phyloP scores from a whole-genome alignment of 345 rosid genomes.

The Mallotus nudiflorus region DNA sequence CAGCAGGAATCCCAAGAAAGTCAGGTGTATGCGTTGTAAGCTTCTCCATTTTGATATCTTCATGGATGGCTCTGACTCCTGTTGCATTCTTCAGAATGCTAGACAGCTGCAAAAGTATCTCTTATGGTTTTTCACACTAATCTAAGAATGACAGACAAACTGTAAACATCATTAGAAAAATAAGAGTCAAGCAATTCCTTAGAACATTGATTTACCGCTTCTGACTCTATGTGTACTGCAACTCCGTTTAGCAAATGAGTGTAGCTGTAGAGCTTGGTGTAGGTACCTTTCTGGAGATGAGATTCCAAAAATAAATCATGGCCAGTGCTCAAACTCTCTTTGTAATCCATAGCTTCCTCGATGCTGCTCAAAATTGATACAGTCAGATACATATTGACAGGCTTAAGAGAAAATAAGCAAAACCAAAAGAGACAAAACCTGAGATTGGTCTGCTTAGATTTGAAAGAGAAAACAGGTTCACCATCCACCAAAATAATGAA shows the following conservation, averaged over 20 bases:
- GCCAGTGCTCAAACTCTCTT: conserved; percentile 24
- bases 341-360: conserved; percentile 23
- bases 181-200: neutral
- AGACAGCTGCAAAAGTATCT: conserved; percentile 31
- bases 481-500: conserved; percentile 39
- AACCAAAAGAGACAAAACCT: conserved; percentile 19
- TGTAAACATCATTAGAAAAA: neutral
- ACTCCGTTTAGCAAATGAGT: conserved; percentile 49
- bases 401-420: neutral
- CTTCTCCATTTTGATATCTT: conserved; percentile 46
- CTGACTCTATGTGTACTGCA: conserved; percentile 38
- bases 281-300: conserved; percentile 27
- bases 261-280: conserved; percentile 47
- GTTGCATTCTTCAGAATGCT: conserved; percentile 28
- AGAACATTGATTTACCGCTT: conserved; percentile 29
- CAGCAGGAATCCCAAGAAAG: conserved; percentile 42
- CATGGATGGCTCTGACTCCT: conserved; percentile 40
- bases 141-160: neutral
- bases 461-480: conserved; percentile 31
- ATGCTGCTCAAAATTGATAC: conserved; percentile 1
- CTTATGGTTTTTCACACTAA: neutral
- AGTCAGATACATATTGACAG: neutral
- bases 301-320: conserved; percentile 38
- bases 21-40: conserved; percentile 45
- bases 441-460: conserved; percentile 11